phyloP scores from a whole-genome alignment of 2,329 filamentous ascomycete genomes.

The Byssothecium circinans region DNA sequence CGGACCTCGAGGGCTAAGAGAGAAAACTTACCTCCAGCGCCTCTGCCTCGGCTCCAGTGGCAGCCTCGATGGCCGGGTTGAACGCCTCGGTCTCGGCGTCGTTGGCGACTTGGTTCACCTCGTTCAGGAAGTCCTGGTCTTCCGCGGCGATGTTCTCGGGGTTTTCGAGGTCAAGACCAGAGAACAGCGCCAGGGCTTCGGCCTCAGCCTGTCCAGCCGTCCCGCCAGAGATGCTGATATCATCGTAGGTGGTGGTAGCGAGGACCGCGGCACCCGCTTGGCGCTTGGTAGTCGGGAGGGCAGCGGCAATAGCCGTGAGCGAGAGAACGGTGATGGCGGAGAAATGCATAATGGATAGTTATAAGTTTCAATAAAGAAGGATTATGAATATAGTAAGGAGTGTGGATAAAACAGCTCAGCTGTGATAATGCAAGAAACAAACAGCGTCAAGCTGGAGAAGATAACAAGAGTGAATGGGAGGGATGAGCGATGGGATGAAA shows the following conservation, averaged over 20 bases:
- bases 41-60: conserved; percentile 47
- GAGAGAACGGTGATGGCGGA: conserved; percentile 28
- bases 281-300: conserved; percentile 26
- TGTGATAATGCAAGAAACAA: conserved; percentile 18
- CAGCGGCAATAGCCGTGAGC: conserved; percentile 29
- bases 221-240: conserved; percentile 56
- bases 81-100: conserved; percentile 57
- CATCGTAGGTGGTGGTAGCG: conserved; percentile 35
- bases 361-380: not conserved
- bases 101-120: conserved; percentile 58
- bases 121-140: conserved; percentile 56
- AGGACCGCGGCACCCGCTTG: conserved; percentile 28
- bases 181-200: conserved; percentile 59
- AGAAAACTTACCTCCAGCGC: conserved; percentile 43
- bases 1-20: too few relatives aligned
- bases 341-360: conserved; percentile 29
- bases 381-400: conserved; percentile 2
- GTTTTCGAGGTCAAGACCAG: conserved; percentile 52
- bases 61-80: conserved; percentile 56
- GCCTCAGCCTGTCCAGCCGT: conserved; percentile 56
- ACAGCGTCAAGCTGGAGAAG: conserved; percentile 36
- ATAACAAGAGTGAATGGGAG: conserved; percentile 10
- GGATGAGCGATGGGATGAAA: conserved; percentile 3
- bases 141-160: conserved; percentile 51
- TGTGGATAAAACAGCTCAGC: conserved; percentile 28